Base-by-base conservation (phyloP, 78 protist genomes). In the Cavenderia fasciculata region DNA sequence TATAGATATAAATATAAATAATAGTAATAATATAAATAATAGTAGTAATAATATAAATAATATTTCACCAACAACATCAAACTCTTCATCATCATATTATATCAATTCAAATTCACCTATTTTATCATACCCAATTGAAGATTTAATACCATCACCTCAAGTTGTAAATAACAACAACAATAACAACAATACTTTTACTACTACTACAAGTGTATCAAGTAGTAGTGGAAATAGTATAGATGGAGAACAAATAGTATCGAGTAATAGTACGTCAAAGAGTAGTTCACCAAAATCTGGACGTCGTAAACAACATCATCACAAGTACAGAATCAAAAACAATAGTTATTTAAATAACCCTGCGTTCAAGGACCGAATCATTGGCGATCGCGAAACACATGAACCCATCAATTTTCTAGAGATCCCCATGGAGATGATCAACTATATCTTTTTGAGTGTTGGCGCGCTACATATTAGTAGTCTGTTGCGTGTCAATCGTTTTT, bases 381-480 rank as follows among this genome's bases (percentile, higher is more conserved):
- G n/a, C n/a, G n/a, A n/a, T n/a, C n/a, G n/a, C n/a, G n/a, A n/a
- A n/a, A n/a, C n/a, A n/a, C n/a, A n/a, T n/a, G n/a, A n/a, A n/a
- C n/a, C 25, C n/a, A 19, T 25, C 33, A 71, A 71, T 36, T 73
- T 73, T 73, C 54, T 73, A 54, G 82, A 73, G 38, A 38, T 59
- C 4, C 51, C 74, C 41, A 44, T 47, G 1, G 90, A 65, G 38
- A 52, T 82, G 5, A n/a, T 82, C 0, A 82, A 82, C 57, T 82
- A 56, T 54, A 82, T 82, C 49, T 82, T 82, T 44, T 41, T 82
- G 29, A 49, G 68, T 46, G 90, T 82, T 10, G 90, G 90, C 8
- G 90, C 90, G 19, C 43, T 68, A 2, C 54, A 68, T 43, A 41
- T 82, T 38, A 25, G 69, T 1, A 10, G 69, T 19, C 25, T 82